Evolutionary conservation across 2,329 filamentous ascomycete genomes (phyloP), one percentile per base, ranked within the genome.

Genomic region (Alternaria burnsii): DNA sequence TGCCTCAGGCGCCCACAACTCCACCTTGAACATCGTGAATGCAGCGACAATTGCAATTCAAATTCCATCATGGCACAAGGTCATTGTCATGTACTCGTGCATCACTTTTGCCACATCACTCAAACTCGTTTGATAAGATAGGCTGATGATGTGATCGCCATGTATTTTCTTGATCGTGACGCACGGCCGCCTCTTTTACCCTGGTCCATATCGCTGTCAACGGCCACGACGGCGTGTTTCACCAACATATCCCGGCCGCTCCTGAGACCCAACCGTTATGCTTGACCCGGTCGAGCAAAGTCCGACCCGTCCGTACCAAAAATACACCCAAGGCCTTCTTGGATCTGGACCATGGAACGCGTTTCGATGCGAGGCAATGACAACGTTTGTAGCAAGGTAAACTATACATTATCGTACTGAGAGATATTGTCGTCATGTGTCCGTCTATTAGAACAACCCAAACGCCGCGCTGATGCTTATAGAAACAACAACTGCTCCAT

Each of bases 191-290:
- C 55, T 40, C 28, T 12, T 16, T 40, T 48, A 56, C 50, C 67
- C 68, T 60, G 58, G 68, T 57, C 52, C 43, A 50, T 30, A 55
- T 64, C 59, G 65, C 55, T 55, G 57, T 58, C 63, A 65, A 44
- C 58, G 53, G 58, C 38, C 36, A 30, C 50, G 47, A 41, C 65
- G 59, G 61, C 66, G 61, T 64, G 70, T 72, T 72, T 72, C 70
- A 72, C 65, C 65, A 56, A 63, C 56, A n/a, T 52, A 65, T 56
- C 69, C 62, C 57, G 61, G 63, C 56, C 61, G 32, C 50, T 56
- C 54, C 61, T 61, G 56, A 60, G 60, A 60, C 59, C 55, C 56
- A 58, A 43, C 52, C 57, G 44, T 59, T 55, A 36, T 55, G 52
- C 61, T 55, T 50, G 26, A 52, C 50, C 46, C 47, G 24, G 55